These are phyloP conservation scores for Fraxinus quadrangulata DNA, from an alignment of 257 asterid genomes.

Conservation along the genomic window DNA sequence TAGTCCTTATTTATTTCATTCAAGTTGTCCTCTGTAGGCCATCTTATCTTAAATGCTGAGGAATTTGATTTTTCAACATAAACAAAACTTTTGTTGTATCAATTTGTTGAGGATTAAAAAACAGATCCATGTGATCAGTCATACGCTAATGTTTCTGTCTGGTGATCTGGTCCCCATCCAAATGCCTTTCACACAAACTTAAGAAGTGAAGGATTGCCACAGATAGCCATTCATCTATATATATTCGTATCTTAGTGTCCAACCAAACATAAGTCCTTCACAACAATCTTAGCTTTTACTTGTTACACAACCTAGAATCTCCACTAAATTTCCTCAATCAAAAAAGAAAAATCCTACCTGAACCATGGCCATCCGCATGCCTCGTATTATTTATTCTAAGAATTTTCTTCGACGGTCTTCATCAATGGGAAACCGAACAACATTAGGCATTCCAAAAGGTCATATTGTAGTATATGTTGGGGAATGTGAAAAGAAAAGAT, in stretches of 20 bases:
- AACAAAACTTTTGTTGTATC: not conserved
- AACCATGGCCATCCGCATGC: constrained; percentile 43
- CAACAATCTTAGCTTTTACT: no score
- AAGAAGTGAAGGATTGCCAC: no score
- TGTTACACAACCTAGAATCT: no score
- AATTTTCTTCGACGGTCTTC: constrained; percentile 41
- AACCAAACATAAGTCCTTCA: no score
- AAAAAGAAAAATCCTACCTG: not conserved
- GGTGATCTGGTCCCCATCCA: no score
- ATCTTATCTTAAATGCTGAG: not conserved
- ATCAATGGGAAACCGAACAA: constrained; percentile 24
- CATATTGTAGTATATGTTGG: constrained; percentile 64
- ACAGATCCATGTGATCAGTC: no score
- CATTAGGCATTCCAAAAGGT: constrained; percentile 53
- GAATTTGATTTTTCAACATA: not conserved
- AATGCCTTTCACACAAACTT: no score
- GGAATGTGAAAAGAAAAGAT: constrained; percentile 37
- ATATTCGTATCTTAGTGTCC: no score
- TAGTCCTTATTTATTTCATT: not conserved
- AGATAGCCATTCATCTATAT: no score
- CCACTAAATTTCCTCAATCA: no score
- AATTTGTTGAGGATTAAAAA: not conserved
- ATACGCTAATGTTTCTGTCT: no score
- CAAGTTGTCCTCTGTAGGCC: not conserved
- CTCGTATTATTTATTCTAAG: constrained; percentile 39